Base-by-base conservation (phyloP, 1,284 basidiomycete genomes). In the Boletus semigastroideus region DNA sequence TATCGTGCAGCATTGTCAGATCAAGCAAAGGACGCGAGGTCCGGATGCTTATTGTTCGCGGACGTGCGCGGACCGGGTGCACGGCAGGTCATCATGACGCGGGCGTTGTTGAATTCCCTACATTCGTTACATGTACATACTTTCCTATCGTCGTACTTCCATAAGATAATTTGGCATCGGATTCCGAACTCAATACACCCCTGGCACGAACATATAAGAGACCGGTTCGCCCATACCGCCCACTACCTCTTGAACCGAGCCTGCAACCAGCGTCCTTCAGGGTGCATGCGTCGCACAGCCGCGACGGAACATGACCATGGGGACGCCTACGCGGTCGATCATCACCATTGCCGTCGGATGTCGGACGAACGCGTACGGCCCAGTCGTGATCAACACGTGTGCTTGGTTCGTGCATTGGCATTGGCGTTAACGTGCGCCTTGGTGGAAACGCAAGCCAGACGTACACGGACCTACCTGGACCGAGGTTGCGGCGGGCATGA, bases 341-440 rank as follows among this genome's bases (percentile, higher is more conserved):
- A 6, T 25, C 5, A 22, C 22, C 5, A 22, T 22, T 5, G n/a
- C 12, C 36, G 14, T 16, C 19, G 71, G 71, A 46, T 72, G 70
- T 11, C 67, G 64, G 3, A 69, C 50, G 41, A 59, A 27, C 16
- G 55, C 31, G 34, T 70, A 69, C 1, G 63, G 67, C 11, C 68
- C 68, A 12, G 38, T 47, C 17, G 54, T 66, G 52, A 69, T 59
- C 22, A 70, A 67, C 30, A 46, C 57, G 34, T 71, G 69, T 3
- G 48, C 34, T 11, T 59, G 58, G n/a, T n/a, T n/a, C n/a, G n/a
- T n/a, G n/a, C n/a, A n/a, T n/a, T n/a, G 3, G 42, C 42, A 14
- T 17, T 33, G 22, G 16, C 33, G 13, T n/a, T n/a, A n/a, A n/a
- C n/a, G n/a, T n/a, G n/a, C n/a, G n/a, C n/a, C n/a, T 38, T 34